phyloP scores from a whole-genome alignment of 2,329 filamentous ascomycete species.

The Periconia macrospinosa region DNA sequence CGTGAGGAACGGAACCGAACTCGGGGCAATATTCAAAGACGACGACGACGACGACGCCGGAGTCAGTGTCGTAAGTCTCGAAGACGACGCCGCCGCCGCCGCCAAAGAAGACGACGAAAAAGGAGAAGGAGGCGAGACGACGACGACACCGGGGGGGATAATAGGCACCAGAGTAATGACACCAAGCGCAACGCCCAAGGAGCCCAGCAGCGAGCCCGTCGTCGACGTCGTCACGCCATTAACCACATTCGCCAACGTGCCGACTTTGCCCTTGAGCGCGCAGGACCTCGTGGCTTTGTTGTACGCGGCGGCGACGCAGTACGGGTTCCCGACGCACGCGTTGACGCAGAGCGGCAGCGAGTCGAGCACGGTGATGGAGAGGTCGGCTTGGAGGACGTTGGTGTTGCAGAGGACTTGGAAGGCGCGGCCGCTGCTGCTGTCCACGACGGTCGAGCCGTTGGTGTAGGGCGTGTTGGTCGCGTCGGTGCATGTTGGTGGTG shows the following conservation, averaged over 20 bases:
- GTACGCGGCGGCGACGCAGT: constrained; percentile 11
- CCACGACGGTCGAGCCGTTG: constrained; percentile 5
- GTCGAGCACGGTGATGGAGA: not conserved
- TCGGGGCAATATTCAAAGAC: too few relatives aligned
- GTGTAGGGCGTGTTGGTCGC: constrained; percentile 9
- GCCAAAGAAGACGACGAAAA: too few relatives aligned
- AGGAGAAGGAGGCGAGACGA: too few relatives aligned
- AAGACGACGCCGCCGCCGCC: too few relatives aligned
- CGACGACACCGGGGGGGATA: too few relatives aligned
- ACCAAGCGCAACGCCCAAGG: too few relatives aligned
- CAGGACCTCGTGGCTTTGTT: constrained; percentile 5
- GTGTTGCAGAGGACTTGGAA: constrained; percentile 13
- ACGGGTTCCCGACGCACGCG: constrained; percentile 6
- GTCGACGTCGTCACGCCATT: not conserved
- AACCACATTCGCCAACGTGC: not conserved
- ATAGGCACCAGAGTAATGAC: too few relatives aligned
- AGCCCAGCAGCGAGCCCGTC: too few relatives aligned
- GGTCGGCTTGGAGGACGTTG: constrained; percentile 6
- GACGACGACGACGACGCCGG: too few relatives aligned
- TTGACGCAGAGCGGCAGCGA: constrained; percentile 7
- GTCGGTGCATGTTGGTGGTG: constrained; percentile 12
- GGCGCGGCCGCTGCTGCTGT: constrained; percentile 1
- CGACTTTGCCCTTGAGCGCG: constrained; percentile 8
- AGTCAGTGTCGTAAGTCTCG: too few relatives aligned
- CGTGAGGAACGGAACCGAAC: too few relatives aligned